Percentiles rank a stretch among this genome's conserved stretches.
Evolutionary conservation across 1,284 basidiomycete species (phyloP).

Genomic region (Cryptococcus hybrid): DNA sequence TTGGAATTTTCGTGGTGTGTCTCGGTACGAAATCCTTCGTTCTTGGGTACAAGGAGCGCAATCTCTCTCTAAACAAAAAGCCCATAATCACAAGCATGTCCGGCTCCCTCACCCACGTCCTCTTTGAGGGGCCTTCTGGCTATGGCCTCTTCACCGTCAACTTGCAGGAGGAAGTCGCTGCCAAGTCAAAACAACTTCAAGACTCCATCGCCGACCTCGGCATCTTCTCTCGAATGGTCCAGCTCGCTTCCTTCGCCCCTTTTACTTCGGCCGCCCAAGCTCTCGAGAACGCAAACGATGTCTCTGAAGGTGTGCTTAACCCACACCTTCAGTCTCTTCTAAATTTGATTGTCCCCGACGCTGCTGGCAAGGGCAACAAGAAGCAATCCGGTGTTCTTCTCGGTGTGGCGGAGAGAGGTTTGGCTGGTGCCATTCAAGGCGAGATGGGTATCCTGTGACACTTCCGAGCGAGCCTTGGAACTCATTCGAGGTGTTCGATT

Average conservation of each 20-base stretch:
- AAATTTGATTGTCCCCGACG: slow-evolving; percentile 79
- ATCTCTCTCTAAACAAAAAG: not conserved
- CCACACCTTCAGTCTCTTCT: slow-evolving; percentile 83
- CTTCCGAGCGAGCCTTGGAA: slow-evolving; percentile 81
- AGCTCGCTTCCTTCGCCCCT: slow-evolving; percentile 86
- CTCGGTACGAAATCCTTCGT: not conserved
- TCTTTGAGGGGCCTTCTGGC: slow-evolving; percentile 94
- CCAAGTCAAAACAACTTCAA: slow-evolving; percentile 78
- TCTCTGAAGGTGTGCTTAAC: slow-evolving; percentile 94
- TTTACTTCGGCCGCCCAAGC: slow-evolving; percentile 96
- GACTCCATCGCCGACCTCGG: slow-evolving; percentile 80
- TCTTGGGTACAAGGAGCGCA: not conserved
- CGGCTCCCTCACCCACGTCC: slow-evolving; percentile 67
- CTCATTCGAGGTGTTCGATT: slow-evolving; percentile 91
- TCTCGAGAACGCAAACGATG: slow-evolving; percentile 92
- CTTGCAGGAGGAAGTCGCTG: slow-evolving; percentile 85
- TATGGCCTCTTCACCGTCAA: slow-evolving; percentile 92
- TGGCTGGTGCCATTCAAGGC: slow-evolving; percentile 79
- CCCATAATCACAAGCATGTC: slow-evolving; percentile 37
- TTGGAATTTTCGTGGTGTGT: not conserved
- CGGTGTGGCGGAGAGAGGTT: slow-evolving; percentile 74
- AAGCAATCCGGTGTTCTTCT: slow-evolving; percentile 68
- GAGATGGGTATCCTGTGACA: slow-evolving; percentile 78
- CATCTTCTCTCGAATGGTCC: slow-evolving; percentile 94
- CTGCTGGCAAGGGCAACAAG: slow-evolving; percentile 59